Evolutionary conservation across 441 rosid species (phyloP).

Genomic region (Arabidopsis lyrata): DNA sequence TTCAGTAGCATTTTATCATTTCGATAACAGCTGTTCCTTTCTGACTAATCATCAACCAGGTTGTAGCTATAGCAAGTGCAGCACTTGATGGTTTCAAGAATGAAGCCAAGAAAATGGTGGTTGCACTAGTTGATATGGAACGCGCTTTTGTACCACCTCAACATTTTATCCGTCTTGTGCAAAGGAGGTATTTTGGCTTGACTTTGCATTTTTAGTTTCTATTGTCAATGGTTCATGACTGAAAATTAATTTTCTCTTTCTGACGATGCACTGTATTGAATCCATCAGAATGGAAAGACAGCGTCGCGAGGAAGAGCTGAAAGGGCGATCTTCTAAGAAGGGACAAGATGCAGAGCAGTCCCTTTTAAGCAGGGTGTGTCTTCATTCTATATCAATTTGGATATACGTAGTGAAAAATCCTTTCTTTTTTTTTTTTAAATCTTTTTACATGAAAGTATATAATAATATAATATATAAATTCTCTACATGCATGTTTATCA

Average conservation of each 20-base stretch:
- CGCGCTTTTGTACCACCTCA: conserved; percentile 86
- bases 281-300: conserved; percentile 92
- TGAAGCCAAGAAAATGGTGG: conserved; percentile 77
- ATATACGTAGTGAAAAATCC: conserved; percentile 26
- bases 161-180: conserved; percentile 82
- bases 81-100: conserved; percentile 71
- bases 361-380: conserved; percentile 73
- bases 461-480: conserved; percentile 5
- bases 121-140: conserved; percentile 86
- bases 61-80: conserved; percentile 73
- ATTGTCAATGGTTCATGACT: conserved; percentile 17
- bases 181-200: conserved; percentile 57
- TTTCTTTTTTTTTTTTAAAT: not conserved
- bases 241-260: not conserved
- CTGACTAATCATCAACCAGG: conserved; percentile 45
- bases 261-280: no score
- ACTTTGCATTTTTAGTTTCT: conserved; percentile 24
- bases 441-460: conserved; percentile 11
- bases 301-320: conserved; percentile 95
- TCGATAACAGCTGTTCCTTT: conserved; percentile 11
- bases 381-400: conserved; percentile 36
- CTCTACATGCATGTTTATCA: conserved; percentile 44
- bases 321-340: conserved; percentile 88
- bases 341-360: conserved; percentile 89
- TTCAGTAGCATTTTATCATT: conserved; percentile 30